Conservation (phyloP, 805 yeast genomes). For the Candida endomychidarum region DNA sequence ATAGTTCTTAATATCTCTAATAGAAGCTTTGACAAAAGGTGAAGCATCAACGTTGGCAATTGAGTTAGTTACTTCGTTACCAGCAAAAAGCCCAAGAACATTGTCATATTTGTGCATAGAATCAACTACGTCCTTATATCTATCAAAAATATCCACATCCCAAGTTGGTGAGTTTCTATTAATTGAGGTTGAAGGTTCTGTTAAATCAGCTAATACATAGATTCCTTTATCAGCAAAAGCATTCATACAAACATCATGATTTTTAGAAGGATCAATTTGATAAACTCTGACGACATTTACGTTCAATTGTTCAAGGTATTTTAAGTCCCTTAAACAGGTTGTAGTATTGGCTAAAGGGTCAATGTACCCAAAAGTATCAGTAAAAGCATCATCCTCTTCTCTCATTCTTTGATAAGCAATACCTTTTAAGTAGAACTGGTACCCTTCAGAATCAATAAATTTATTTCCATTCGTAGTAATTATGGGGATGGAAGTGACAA, state of each 20-base stretch:
- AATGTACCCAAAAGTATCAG: conserved; percentile 32
- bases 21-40: conserved; percentile 38
- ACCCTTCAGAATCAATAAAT: conserved; percentile 71
- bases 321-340: conserved; percentile 79
- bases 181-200: conserved; percentile 37
- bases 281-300: conserved; percentile 85
- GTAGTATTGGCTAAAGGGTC: conserved; percentile 78
- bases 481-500: neutral
- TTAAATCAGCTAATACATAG: conserved; percentile 35
- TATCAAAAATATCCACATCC: conserved; percentile 29
- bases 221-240: conserved; percentile 46
- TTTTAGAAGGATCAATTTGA: conserved; percentile 68
- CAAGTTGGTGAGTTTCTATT: conserved; percentile 33
- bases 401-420: conserved; percentile 81
- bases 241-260: conserved; percentile 79
- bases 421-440: conserved; percentile 86
- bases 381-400: conserved; percentile 36
- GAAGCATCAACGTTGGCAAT: conserved; percentile 27
- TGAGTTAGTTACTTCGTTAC: conserved; percentile 40
- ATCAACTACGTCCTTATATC: conserved; percentile 37
- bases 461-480: conserved; percentile 35
- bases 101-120: conserved; percentile 31
- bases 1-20: conserved; percentile 32
- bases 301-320: conserved; percentile 64
- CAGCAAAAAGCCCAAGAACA: conserved; percentile 40